phyloP scores from a whole-genome alignment of 1,139 yeast genomes.

The Candida gigantensis region DNA sequence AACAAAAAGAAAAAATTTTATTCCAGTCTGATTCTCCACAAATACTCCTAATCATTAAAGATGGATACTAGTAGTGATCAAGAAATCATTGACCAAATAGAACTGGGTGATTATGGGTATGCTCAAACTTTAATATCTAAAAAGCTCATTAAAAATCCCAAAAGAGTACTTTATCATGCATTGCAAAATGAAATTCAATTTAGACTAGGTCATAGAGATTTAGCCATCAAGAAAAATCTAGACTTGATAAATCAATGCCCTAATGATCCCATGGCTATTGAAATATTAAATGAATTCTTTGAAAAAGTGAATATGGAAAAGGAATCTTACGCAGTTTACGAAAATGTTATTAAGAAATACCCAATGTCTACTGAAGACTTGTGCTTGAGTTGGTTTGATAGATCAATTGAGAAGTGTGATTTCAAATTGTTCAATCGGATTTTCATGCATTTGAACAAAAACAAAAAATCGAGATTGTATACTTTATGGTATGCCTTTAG shows the following conservation, averaged over 20 bases:
- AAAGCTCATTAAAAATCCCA: slow-evolving; percentile 57
- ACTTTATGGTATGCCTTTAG: slow-evolving; percentile 52
- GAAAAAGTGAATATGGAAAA: slow-evolving; percentile 30
- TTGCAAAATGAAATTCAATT: slow-evolving; percentile 46
- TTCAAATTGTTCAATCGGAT: slow-evolving; percentile 47
- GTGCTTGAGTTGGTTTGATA: slow-evolving; percentile 50
- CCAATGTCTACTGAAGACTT: slow-evolving; percentile 43
- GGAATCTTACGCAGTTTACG: slow-evolving; percentile 50
- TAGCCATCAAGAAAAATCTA: slow-evolving; percentile 45
- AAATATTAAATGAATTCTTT: slow-evolving; percentile 45
- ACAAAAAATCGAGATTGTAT: slow-evolving; percentile 29
- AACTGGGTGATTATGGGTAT: slow-evolving; percentile 51
- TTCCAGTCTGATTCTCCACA: not conserved
- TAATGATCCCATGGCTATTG: slow-evolving; percentile 54
- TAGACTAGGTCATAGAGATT: slow-evolving; percentile 43
- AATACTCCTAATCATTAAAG: too few species aligned
- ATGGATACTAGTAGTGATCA: slow-evolving; percentile 16
- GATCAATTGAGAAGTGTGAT: slow-evolving; percentile 39
- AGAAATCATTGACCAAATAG: slow-evolving; percentile 46
- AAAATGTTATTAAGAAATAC: slow-evolving; percentile 55
- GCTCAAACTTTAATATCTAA: slow-evolving; percentile 55
- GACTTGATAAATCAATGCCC: slow-evolving; percentile 50
- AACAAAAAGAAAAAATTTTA: not conserved
- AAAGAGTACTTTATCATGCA: slow-evolving; percentile 54
- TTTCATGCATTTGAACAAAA: slow-evolving; percentile 41